Evolutionary conservation across 352 stramenopile species (phyloP).

Genomic region (Globisporangium alternatum): DNA sequence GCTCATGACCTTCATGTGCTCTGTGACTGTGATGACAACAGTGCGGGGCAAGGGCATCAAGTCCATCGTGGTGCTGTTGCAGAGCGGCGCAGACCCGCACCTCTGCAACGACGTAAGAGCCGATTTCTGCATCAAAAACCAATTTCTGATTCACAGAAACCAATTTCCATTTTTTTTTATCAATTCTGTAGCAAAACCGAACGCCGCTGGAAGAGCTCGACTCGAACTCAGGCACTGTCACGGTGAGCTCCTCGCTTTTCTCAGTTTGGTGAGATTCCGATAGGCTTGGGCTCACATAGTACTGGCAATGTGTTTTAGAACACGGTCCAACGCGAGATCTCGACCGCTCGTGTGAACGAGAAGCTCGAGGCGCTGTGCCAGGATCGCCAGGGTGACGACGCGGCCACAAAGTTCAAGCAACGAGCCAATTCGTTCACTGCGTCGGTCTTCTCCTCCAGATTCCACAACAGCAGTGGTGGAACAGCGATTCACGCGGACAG

Average conservation of each 20-base stretch:
- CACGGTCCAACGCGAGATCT: conserved; percentile 12
- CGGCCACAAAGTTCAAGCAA: neutral
- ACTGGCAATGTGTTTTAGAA: conserved; percentile 3
- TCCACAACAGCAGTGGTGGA: neutral
- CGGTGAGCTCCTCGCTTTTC: conserved; percentile 21
- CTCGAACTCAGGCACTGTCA: conserved; percentile 20
- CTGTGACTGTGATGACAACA: conserved; percentile 3
- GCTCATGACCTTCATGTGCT: neutral
- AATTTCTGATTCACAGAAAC: neutral
- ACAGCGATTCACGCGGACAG: neutral
- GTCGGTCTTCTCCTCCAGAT: neutral
- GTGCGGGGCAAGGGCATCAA: conserved; percentile 50
- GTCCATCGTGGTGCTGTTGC: conserved; percentile 56
- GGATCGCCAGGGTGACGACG: neutral
- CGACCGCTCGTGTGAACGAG: conserved; percentile 16
- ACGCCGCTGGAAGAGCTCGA: conserved; percentile 68
- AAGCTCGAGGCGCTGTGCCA: conserved; percentile 15
- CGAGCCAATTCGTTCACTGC: neutral
- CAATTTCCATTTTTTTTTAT: neutral
- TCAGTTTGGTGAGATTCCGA: neutral
- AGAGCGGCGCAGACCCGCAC: conserved; percentile 51
- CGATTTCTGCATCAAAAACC: neutral
- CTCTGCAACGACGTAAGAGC: conserved; percentile 54
- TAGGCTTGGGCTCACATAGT: too few relatives aligned
- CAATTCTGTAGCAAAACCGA: conserved; percentile 45